Evolutionary conservation across 805 yeast genomes (phyloP), one percentile per base, ranked within the genome.

Genomic region (Jamesozyma spencerorum): DNA sequence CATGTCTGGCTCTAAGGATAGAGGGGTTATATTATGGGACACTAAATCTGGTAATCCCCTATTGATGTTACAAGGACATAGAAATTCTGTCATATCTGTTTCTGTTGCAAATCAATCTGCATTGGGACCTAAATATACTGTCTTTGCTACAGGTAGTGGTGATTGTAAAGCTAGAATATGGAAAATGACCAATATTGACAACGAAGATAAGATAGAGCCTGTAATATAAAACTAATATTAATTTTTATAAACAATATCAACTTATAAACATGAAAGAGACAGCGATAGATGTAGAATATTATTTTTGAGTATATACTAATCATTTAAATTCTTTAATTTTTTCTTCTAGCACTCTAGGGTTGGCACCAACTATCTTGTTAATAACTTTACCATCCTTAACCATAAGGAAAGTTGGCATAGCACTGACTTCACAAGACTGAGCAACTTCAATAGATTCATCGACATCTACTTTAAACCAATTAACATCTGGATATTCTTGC

Each of bases 1-100:
- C 42, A 71, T 90, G 42, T 84, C 95, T 1, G 97, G 97, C 40
- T 86, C 96, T 26, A 90, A 90, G 64, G 98, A 90, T 69, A 81
- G 97, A 55, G 96, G 97, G 40, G 96, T 90, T 41, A 83, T 88
- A 47, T 83, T 90, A 69, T 90, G 98, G 98, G 96, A 90, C 61
- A 88, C 88, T 53, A 69, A 72, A 35, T 77, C 88, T 12, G 96
- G 96, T 47, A 88, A 85, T 63, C 94, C 95, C 40, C 77, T 86
- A 63, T 72, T 90, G 57, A 86, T 88, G 95, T 73, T 92, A 54
- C 97, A 87, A 68, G 97, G 97, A 28, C 97, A 90, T 64, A 79
- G 92, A 61, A 90, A 90, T 69, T 84, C 95, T 8, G 97, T 92
- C 36, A 90, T 90, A 51, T 80, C 90, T 41, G 97, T 90, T 31